Conservation (phyloP, 352 stramenopile species). For the Globisporangium splendens region DNA sequence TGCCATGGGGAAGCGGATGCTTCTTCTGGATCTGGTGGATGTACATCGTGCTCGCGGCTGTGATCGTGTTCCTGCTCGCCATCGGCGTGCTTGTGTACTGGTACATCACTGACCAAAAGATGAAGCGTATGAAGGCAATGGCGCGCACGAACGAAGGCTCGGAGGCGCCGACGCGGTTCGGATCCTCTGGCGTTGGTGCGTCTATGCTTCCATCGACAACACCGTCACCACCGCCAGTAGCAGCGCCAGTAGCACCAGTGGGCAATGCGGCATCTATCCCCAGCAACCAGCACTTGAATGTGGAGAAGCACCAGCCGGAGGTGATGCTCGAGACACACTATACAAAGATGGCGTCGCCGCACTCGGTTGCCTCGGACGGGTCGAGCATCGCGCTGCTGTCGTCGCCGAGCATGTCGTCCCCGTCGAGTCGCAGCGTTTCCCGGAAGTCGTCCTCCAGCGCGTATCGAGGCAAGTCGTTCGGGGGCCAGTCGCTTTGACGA, state of each 20-base stretch:
- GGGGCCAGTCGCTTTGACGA: not conserved
- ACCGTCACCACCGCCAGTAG: conserved; percentile 16
- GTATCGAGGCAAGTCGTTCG: not conserved
- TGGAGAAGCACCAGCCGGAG: conserved; percentile 2
- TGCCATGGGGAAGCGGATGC: conserved; percentile 60
- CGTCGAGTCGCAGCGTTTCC: not conserved
- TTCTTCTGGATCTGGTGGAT: conserved; percentile 89
- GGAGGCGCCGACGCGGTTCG: conserved; percentile 21
- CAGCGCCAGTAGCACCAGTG: conserved; percentile 8
- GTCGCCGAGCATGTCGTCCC: conserved; percentile 22
- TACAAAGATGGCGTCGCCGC: conserved; percentile 54
- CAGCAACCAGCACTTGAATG: not conserved
- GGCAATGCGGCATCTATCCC: too few species aligned
- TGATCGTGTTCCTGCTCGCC: conserved; percentile 54
- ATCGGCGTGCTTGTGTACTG: conserved; percentile 58
- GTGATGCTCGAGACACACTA: conserved; percentile 13
- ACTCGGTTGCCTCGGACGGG: conserved; percentile 41
- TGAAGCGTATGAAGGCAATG: conserved; percentile 36
- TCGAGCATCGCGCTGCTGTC: conserved; percentile 69
- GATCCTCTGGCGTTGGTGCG: conserved; percentile 20
- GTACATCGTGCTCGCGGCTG: conserved; percentile 67
- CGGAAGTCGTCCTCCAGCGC: not conserved
- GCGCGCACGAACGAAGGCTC: conserved; percentile 18
- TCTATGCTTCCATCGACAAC: conserved; percentile 23
- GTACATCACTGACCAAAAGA: conserved; percentile 38